Evolutionary conservation across 768 basidiomycete genomes (phyloP).

Genomic region (Rhodotorula kratochvilovae): DNA sequence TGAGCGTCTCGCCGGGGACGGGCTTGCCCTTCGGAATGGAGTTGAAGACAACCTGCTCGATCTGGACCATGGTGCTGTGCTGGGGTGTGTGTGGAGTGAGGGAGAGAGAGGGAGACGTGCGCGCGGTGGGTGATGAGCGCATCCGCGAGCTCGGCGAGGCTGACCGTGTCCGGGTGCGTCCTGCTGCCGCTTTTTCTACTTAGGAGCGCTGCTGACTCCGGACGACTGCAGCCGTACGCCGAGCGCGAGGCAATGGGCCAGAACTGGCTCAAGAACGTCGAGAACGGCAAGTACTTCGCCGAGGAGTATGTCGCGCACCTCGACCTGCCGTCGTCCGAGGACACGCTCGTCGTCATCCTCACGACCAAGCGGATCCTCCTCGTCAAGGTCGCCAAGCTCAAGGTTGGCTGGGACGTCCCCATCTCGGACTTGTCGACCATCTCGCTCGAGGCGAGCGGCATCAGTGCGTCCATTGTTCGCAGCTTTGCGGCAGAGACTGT

Average conservation of each 20-base stretch:
- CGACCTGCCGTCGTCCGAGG: constrained; percentile 38
- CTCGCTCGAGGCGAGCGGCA: constrained; percentile 82
- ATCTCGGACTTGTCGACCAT: constrained; percentile 81
- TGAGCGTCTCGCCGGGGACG: constrained; percentile 35
- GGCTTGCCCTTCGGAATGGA: constrained; percentile 39
- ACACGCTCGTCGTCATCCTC: constrained; percentile 51
- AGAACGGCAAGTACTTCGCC: constrained; percentile 75
- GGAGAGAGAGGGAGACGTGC: not conserved
- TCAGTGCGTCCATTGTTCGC: constrained; percentile 50
- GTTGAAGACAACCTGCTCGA: constrained; percentile 40
- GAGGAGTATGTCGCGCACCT: constrained; percentile 83
- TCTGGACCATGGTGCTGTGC: constrained; percentile 16
- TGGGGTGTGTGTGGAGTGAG: not conserved
- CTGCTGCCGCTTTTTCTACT: too few species aligned
- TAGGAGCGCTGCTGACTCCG: too few species aligned
- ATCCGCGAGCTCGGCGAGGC: too few species aligned
- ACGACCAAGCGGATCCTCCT: constrained; percentile 73
- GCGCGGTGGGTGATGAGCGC: not conserved
- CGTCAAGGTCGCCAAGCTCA: constrained; percentile 78
- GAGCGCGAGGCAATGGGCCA: constrained; percentile 87
- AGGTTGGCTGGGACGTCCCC: constrained; percentile 79
- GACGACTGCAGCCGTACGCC: constrained; percentile 69
- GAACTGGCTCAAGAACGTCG: constrained; percentile 93
- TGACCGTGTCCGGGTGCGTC: too few species aligned
- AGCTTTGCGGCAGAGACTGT: too few species aligned